Percentiles rank a stretch among this genome's conserved stretches.
phyloP scores from a whole-genome alignment of 1,284 basidiomycete genomes.

The Lentinula novae-zelandiae region DNA sequence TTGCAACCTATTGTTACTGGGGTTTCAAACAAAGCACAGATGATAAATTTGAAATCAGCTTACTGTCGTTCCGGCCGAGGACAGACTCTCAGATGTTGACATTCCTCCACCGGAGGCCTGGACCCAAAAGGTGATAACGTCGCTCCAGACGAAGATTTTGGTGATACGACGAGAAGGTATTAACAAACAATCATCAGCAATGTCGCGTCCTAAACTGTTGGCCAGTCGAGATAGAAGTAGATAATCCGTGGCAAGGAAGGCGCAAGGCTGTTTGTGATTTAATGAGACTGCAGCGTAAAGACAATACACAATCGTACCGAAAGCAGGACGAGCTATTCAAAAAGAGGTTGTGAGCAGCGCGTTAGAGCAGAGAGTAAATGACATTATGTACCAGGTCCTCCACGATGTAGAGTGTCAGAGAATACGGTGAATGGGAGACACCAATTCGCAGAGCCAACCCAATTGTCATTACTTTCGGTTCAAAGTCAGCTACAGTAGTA shows the following conservation, averaged over 20 bases:
- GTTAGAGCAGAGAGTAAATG: not conserved
- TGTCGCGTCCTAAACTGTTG: conserved; percentile 11
- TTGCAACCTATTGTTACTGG: conserved; percentile 10
- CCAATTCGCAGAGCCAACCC: conserved; percentile 1
- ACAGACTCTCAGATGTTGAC: not conserved
- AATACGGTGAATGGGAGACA: not conserved
- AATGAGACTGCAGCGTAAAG: not conserved
- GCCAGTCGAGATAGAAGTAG: conserved; percentile 15
- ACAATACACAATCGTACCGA: not conserved
- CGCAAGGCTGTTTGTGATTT: conserved; percentile 14
- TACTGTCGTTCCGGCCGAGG: not conserved
- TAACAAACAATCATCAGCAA: conserved; percentile 12
- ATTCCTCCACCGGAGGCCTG: conserved; percentile 16
- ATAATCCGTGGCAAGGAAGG: conserved; percentile 19
- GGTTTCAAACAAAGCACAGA: not conserved
- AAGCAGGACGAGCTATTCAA: not conserved
- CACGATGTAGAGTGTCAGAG: not conserved
- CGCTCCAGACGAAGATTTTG: conserved; percentile 19
- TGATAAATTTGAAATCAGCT: not conserved
- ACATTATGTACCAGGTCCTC: not conserved
- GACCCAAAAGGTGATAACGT: conserved; percentile 17
- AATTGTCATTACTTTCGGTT: conserved; percentile 1
- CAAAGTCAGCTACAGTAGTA: not conserved
- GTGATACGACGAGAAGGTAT: conserved; percentile 14
- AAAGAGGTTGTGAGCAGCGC: not conserved